phyloP scores from a whole-genome alignment of 306 rosid species.

The Prunus mira region DNA sequence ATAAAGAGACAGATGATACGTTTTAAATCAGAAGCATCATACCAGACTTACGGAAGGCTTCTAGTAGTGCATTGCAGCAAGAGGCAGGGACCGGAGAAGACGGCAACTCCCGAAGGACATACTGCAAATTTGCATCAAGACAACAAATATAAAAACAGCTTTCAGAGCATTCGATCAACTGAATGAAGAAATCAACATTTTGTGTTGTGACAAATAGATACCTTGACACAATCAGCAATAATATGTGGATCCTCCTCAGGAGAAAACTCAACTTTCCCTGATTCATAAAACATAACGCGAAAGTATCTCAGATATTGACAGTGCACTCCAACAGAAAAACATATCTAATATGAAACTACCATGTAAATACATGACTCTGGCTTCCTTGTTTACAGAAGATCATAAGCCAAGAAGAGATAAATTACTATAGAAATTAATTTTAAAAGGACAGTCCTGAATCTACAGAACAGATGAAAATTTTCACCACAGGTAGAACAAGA shows the following conservation, averaged over 20 bases:
- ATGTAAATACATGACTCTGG: conserved; percentile 9
- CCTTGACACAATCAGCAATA: conserved; percentile 92
- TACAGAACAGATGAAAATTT: background rate
- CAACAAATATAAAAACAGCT: conserved; percentile 16
- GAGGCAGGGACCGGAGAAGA: conserved; percentile 99
- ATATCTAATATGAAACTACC: conserved; percentile 1
- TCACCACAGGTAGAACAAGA: too few species aligned
- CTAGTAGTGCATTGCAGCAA: conserved; percentile 92
- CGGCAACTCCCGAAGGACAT: conserved; percentile 85
- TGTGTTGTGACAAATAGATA: conserved; percentile 22
- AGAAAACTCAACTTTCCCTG: conserved; percentile 87
- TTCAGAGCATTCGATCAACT: conserved; percentile 18
- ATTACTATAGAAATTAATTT: background rate
- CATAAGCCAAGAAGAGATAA: background rate
- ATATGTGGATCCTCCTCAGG: conserved; percentile 88
- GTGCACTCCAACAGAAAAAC: background rate
- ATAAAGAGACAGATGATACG: conserved; percentile 5
- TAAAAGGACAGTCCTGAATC: background rate
- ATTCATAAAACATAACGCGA: conserved; percentile 34
- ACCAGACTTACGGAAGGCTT: conserved; percentile 76
- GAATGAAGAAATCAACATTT: conserved; percentile 15
- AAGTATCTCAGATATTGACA: conserved; percentile 21
- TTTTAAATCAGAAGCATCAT: conserved; percentile 4
- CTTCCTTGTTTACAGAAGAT: conserved; percentile 1
- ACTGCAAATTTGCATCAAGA: conserved; percentile 42